phyloP scores from a whole-genome alignment of 202 grass and related monocot species.

The Eragrostis tef region DNA sequence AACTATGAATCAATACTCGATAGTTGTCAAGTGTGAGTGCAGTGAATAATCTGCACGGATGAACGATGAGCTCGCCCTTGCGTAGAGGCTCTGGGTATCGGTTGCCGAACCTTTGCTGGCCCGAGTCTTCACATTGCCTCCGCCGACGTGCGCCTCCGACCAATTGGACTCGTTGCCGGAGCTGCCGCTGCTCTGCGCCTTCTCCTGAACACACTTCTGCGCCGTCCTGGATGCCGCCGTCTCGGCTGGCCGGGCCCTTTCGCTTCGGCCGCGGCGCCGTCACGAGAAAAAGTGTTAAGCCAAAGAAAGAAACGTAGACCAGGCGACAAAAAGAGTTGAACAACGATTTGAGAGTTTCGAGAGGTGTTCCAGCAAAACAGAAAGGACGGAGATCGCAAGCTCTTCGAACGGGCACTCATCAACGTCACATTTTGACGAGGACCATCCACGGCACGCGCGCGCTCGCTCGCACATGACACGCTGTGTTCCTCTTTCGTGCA shows the following conservation, averaged over 20 bases:
- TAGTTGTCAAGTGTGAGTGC: background rate
- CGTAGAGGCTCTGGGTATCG: conserved; percentile 71
- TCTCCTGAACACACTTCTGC: conserved; percentile 42
- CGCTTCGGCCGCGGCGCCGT: conserved; percentile 44
- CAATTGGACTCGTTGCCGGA: conserved; percentile 60
- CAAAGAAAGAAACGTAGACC: too few species aligned
- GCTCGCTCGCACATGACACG: too few species aligned
- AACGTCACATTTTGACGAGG: too few species aligned
- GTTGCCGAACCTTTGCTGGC: conserved; percentile 57
- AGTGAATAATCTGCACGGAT: background rate
- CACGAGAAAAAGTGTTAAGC: too few species aligned
- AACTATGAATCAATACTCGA: conserved; percentile 19
- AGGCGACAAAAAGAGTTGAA: too few species aligned
- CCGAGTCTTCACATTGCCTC: conserved; percentile 44
- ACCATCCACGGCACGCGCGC: too few species aligned
- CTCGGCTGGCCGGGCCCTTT: conserved; percentile 44
- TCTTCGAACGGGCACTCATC: too few species aligned
- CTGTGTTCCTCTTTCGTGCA: too few species aligned
- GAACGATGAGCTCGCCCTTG: conserved; percentile 56
- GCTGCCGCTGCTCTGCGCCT: conserved; percentile 45
- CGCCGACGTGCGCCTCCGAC: conserved; percentile 43
- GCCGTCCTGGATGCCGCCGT: conserved; percentile 7
- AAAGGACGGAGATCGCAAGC: too few species aligned
- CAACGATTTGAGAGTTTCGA: too few species aligned
- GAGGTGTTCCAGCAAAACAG: too few species aligned